Percentiles rank a stretch among this genome's conserved stretches.
Evolutionary conservation across 495 filamentous ascomycete species (phyloP).

Genomic region (Staphylotrichum tortipilum): DNA sequence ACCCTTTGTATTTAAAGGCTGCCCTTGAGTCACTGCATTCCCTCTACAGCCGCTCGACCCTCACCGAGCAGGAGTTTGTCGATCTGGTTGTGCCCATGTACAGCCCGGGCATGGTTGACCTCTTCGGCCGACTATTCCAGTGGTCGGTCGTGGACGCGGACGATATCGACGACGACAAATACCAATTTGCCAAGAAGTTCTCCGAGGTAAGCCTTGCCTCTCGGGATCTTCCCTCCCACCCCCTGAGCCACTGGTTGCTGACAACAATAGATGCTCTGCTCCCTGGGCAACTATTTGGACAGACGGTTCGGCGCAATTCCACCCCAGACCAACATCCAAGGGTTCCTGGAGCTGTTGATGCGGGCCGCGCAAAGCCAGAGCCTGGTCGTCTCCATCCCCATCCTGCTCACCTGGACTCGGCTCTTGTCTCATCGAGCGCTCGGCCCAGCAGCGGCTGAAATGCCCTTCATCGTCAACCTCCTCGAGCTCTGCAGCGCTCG

Average conservation of each 20-base stretch:
- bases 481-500: constrained; percentile 70
- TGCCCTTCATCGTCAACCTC: constrained; percentile 60
- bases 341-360: constrained; percentile 72
- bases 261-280: constrained; percentile 61
- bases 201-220: constrained; percentile 57
- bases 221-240: not conserved
- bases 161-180: constrained; percentile 82
- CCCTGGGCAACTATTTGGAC: constrained; percentile 73
- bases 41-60: constrained; percentile 64
- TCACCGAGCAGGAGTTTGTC: constrained; percentile 71
- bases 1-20: constrained; percentile 47
- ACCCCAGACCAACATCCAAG: constrained; percentile 50
- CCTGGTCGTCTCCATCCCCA: constrained; percentile 83
- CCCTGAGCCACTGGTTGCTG: constrained; percentile 11
- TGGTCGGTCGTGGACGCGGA: constrained; percentile 73
- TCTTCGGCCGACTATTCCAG: constrained; percentile 69
- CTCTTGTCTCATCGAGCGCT: constrained; percentile 60
- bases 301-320: constrained; percentile 57
- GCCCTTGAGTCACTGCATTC: constrained; percentile 76
- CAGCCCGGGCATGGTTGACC: constrained; percentile 53
- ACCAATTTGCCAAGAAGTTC: constrained; percentile 84
- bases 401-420: constrained; percentile 81
- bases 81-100: constrained; percentile 74
- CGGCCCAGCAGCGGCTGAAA: constrained; percentile 54
- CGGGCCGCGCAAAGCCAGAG: constrained; percentile 74